Conservation (phyloP, 768 basidiomycete species). For the button mushroom (Agaricus bisporus) region DNA sequence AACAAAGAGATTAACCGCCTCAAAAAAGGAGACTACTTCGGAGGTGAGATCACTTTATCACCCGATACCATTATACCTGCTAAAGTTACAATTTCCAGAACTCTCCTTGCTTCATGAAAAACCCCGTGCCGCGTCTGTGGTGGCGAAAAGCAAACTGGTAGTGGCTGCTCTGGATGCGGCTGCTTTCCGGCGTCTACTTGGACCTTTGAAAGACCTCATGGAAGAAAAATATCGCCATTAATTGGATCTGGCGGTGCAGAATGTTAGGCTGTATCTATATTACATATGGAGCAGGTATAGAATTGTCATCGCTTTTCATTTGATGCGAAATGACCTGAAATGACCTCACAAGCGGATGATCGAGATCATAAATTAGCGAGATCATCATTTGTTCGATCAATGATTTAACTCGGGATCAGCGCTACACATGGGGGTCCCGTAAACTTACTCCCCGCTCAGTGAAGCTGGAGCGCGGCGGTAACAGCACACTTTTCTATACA, state of each 20-base stretch:
- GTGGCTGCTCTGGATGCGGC: conserved; percentile 91
- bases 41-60: conserved; percentile 51
- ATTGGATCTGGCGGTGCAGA: conserved; percentile 17
- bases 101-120: conserved; percentile 83
- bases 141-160: conserved; percentile 76
- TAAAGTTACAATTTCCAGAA: conserved; percentile 42
- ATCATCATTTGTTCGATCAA: neutral
- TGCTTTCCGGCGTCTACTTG: conserved; percentile 90
- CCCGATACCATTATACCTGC: neutral
- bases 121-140: conserved; percentile 95
- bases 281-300: too few relatives aligned
- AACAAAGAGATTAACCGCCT: conserved; percentile 66
- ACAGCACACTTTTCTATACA: too few relatives aligned
- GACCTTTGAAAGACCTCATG: conserved; percentile 90
- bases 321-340: too few relatives aligned
- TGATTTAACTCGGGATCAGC: neutral
- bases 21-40: conserved; percentile 95
- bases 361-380: neutral
- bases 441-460: too few relatives aligned
- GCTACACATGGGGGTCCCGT: neutral
- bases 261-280: conserved; percentile 3
- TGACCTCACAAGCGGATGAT: too few relatives aligned
- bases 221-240: conserved; percentile 51
- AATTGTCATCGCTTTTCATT: neutral
- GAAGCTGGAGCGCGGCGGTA: too few relatives aligned